These are phyloP conservation scores for Lentinula edodes DNA, from an alignment of 768 basidiomycete species.

Conservation along the genomic window DNA sequence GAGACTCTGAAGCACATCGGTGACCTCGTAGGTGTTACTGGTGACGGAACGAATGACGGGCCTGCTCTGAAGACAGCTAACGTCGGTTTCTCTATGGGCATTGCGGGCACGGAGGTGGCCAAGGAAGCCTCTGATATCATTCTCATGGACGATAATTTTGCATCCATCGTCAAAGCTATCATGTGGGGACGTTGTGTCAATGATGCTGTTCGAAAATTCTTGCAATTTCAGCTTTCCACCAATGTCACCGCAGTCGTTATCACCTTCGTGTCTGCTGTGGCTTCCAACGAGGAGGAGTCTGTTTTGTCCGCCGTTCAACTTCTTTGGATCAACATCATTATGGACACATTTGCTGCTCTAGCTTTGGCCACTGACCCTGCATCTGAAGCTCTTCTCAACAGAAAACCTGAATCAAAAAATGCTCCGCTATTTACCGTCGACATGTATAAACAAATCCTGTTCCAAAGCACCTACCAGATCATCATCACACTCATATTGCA, in stretches of 20 bases:
- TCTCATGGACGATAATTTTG: constrained; percentile 96
- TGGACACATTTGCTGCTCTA: constrained; percentile 98
- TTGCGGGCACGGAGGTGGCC: constrained; percentile 95
- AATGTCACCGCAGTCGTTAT: constrained; percentile 95
- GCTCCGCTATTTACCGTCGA: constrained; percentile 86
- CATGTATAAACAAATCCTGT: constrained; percentile 96
- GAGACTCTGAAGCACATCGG: constrained; percentile 81
- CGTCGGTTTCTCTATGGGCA: constrained; percentile 96
- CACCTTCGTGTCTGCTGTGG: constrained; percentile 87
- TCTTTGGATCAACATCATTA: constrained; percentile 98
- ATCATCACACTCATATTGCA: constrained; percentile 82
- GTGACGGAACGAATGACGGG: constrained; percentile 97
- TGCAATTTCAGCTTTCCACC: constrained; percentile 92
- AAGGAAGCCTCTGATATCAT: constrained; percentile 99
- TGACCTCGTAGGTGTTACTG: constrained; percentile 92
- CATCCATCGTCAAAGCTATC: constrained; percentile 94
- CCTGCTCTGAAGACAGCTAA: constrained; percentile 94
- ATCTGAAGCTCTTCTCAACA: constrained; percentile 68
- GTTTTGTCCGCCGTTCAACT: constrained; percentile 95
- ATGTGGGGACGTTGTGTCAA: constrained; percentile 99
- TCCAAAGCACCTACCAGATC: constrained; percentile 87
- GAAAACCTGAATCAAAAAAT: constrained; percentile 86
- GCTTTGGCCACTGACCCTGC: constrained; percentile 98
- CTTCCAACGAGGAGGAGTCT: constrained; percentile 68
- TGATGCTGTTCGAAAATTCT: constrained; percentile 94